phyloP scores from a whole-genome alignment of 176 grass and related monocot species.

The Triticum turgidum region DNA sequence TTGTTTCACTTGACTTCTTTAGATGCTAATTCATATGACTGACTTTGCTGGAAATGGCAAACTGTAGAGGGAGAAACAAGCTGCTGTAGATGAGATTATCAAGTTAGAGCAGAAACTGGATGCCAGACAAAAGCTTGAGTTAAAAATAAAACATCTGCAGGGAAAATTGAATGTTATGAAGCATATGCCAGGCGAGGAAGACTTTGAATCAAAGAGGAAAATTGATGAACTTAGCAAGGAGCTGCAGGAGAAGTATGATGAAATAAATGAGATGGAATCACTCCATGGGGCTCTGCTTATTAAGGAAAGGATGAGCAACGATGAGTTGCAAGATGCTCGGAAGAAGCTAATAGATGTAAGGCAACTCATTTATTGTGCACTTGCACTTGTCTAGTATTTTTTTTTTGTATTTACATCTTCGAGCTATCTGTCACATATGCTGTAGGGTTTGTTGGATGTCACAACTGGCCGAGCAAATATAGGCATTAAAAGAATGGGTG shows the following conservation, averaged over 20 bases:
- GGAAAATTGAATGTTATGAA: slow-evolving; percentile 44
- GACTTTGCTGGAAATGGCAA: background rate
- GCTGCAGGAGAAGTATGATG: slow-evolving; percentile 49
- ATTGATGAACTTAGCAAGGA: slow-evolving; percentile 39
- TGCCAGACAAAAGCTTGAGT: slow-evolving; percentile 42
- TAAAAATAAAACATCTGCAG: slow-evolving; percentile 50
- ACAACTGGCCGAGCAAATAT: background rate
- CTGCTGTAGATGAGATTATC: slow-evolving; percentile 39
- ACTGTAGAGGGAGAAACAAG: slow-evolving; percentile 49
- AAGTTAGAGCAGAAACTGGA: slow-evolving; percentile 45
- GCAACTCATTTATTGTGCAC: background rate
- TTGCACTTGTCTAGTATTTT: background rate
- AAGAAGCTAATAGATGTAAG: slow-evolving; percentile 39
- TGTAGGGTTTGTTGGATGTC: background rate
- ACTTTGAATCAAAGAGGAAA: slow-evolving; percentile 28
- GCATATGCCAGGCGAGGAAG: slow-evolving; percentile 40
- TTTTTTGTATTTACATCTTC: too few species aligned
- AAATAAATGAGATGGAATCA: slow-evolving; percentile 42
- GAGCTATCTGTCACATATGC: background rate
- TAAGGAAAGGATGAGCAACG: slow-evolving; percentile 48
- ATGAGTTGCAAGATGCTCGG: slow-evolving; percentile 56
- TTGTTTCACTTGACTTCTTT: background rate
- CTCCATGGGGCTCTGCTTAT: slow-evolving; percentile 44
- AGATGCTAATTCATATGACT: background rate
- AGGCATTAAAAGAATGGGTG: slow-evolving; percentile 60